phyloP scores from a whole-genome alignment of 306 rosid genomes.

The Senna siamea region DNA sequence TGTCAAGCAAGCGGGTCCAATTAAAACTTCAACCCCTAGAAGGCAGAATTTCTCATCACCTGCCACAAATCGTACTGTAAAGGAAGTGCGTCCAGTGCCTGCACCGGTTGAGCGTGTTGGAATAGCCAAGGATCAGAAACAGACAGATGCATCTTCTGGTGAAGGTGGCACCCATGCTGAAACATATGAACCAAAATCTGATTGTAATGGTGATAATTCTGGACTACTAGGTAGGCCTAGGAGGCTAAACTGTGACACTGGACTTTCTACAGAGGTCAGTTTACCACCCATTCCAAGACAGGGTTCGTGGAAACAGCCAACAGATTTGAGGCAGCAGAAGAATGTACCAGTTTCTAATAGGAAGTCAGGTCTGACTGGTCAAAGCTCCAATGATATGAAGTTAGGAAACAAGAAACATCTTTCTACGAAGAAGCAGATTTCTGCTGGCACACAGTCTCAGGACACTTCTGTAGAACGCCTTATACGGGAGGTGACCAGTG shows the following conservation, averaged over 20 bases:
- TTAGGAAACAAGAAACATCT: slow-evolving; percentile 71
- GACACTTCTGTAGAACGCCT: slow-evolving; percentile 96
- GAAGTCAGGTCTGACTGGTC: slow-evolving; percentile 62
- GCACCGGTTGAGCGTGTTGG: slow-evolving; percentile 63
- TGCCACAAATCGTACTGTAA: slow-evolving; percentile 64
- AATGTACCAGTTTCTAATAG: slow-evolving; percentile 60
- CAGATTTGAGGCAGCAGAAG: slow-evolving; percentile 73
- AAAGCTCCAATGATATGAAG: slow-evolving; percentile 67
- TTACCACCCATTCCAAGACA: slow-evolving; percentile 87
- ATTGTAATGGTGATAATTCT: slow-evolving; percentile 68
- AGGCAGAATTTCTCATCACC: slow-evolving; percentile 74
- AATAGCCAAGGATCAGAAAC: slow-evolving; percentile 72
- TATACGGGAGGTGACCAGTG: slow-evolving; percentile 94
- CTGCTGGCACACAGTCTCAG: slow-evolving; percentile 61
- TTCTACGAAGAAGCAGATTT: slow-evolving; percentile 74
- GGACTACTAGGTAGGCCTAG: slow-evolving; percentile 63
- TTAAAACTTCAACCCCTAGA: slow-evolving; percentile 88
- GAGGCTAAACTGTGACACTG: slow-evolving; percentile 68
- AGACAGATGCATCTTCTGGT: slow-evolving; percentile 48
- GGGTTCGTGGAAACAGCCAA: slow-evolving; percentile 85
- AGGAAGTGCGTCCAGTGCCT: slow-evolving; percentile 67
- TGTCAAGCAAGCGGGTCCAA: slow-evolving; percentile 91
- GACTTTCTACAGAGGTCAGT: slow-evolving; percentile 61
- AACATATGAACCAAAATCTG: slow-evolving; percentile 63
- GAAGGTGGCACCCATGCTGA: slow-evolving; percentile 65